Evolutionary conservation across 225 moss, liverwort and hornwort species (phyloP), one percentile per base, ranked within the genome.

Genomic region (Physcomitrellopsis africana): DNA sequence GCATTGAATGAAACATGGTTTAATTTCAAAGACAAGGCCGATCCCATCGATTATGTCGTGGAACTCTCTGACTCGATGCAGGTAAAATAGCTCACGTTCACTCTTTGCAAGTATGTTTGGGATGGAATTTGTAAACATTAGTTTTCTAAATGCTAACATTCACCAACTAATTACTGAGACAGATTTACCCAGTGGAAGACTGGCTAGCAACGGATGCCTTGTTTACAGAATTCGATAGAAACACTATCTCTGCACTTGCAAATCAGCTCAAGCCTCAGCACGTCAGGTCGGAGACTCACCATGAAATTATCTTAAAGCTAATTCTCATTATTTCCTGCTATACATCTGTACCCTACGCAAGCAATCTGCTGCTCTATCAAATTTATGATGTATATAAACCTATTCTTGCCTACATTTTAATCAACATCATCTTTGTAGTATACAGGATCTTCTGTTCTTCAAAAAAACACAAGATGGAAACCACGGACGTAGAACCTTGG

Each of bases 1-100:
- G 83, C 76, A 48, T 81, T 92, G 45, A 90, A 81, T 76, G 83
- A 82, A 59, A 86, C 85, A 68, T 85, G 83, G 74, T 90, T 92
- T 51, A 71, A 89, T 74, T 92, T 80, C 51, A 86, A 85, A 76
- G 92, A 92, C 76, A 92, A 92, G 60, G 78, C 32, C 32, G 78
- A 90, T 57, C 83, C 86, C 16, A 76, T 92, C 37, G 63, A 75
- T 51, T 90, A 90, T 59, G 92, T 89, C 51, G 84, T 81, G 29
- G 73, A 61, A 65, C 88, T 92, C 78, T 64, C 78, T 45, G 72
- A 78, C 56, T 64, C 71, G 8, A 78, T 78, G 78, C 71, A 65
- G 63, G 77, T 78, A 52, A 59, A 23, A 0, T 32, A 13, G 16
- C 23, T 65, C 10, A 64, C 52, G 41, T 9, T 45, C 43, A 23